Percentiles rank a stretch among this genome's conserved stretches.
phyloP scores from a whole-genome alignment of 1,284 basidiomycete genomes.

The Coniferiporia sulphurascens region DNA sequence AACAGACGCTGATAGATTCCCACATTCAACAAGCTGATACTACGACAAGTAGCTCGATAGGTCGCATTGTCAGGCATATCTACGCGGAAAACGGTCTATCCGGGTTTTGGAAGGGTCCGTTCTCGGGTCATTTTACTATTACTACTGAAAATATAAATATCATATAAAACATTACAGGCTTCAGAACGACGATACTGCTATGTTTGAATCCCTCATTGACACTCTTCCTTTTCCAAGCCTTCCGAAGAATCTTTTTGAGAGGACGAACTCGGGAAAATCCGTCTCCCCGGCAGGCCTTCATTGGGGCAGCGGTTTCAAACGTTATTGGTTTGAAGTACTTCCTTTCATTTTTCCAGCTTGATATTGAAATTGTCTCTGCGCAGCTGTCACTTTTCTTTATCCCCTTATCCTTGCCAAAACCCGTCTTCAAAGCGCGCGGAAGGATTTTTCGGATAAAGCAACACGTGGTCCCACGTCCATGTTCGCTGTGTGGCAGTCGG shows the following conservation, averaged over 20 bases:
- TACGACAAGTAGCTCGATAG: constrained; percentile 23
- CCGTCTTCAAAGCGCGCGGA: constrained; percentile 38
- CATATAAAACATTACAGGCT: constrained; percentile 33
- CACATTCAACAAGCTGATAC: constrained; percentile 26
- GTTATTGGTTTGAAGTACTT: constrained; percentile 31
- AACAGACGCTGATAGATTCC: background rate
- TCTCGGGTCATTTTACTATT: background rate
- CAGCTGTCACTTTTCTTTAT: constrained; percentile 44
- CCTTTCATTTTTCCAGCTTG: background rate
- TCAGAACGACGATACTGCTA: constrained; percentile 42
- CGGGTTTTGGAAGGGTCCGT: constrained; percentile 52
- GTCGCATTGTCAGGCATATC: constrained; percentile 35
- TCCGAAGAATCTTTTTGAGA: constrained; percentile 34
- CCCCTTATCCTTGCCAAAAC: constrained; percentile 56
- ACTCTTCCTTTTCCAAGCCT: constrained; percentile 48
- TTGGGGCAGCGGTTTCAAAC: constrained; percentile 49
- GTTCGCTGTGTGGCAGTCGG: constrained; percentile 22
- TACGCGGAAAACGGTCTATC: constrained; percentile 41
- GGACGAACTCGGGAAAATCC: constrained; percentile 26
- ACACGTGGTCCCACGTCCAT: background rate
- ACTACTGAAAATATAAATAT: background rate
- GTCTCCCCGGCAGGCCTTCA: constrained; percentile 40
- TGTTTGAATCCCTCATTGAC: constrained; percentile 54
- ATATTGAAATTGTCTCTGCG: background rate
- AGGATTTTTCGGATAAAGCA: background rate